phyloP scores from a whole-genome alignment of 805 yeast species.

The Sungouiella blattae region DNA sequence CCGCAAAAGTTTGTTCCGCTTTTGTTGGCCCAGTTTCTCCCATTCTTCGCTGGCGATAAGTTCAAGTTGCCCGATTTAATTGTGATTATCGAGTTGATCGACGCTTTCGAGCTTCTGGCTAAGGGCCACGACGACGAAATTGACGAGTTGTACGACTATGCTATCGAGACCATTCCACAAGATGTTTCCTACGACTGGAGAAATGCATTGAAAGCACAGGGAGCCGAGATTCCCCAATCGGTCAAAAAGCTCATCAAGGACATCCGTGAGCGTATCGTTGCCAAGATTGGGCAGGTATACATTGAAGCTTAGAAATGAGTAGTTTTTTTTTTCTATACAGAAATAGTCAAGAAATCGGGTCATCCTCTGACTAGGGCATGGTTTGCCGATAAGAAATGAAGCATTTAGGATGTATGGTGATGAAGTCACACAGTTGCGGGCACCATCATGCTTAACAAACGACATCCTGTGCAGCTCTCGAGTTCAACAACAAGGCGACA shows the following conservation, averaged over 20 bases:
- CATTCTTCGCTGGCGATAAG: conserved; percentile 27
- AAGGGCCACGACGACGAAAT: conserved; percentile 24
- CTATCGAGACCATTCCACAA: conserved; percentile 21
- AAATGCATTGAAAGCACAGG: conserved; percentile 14
- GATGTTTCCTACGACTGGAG: conserved; percentile 37
- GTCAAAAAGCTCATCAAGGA: conserved; percentile 22
- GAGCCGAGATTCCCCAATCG: conserved; percentile 20
- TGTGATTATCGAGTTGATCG: conserved; percentile 33
- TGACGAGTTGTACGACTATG: conserved; percentile 28
- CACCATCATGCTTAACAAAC: conserved; percentile 49
- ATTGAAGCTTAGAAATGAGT: conserved; percentile 19
- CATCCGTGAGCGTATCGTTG: conserved; percentile 30
- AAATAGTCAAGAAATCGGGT: conserved; percentile 6
- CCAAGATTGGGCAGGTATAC: conserved; percentile 34
- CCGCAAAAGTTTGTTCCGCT: conserved; percentile 50
- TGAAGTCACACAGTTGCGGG: too few species aligned
- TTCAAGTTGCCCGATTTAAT: conserved; percentile 20
- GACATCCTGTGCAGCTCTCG: conserved; percentile 94
- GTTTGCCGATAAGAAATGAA: conserved; percentile 14
- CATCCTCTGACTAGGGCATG: conserved; percentile 9
- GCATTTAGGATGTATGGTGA: too few species aligned
- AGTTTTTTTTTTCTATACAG: conserved; percentile 8
- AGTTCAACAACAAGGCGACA: conserved; percentile 96
- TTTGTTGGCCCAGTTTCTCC: conserved; percentile 46
- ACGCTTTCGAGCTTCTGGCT: conserved; percentile 27